A percentile compares a stretch with the other conserved stretches of the same genome.
Conservation (phyloP, 129 eudicot genomes). For the Chrysanthemum lavandulifolium region DNA sequence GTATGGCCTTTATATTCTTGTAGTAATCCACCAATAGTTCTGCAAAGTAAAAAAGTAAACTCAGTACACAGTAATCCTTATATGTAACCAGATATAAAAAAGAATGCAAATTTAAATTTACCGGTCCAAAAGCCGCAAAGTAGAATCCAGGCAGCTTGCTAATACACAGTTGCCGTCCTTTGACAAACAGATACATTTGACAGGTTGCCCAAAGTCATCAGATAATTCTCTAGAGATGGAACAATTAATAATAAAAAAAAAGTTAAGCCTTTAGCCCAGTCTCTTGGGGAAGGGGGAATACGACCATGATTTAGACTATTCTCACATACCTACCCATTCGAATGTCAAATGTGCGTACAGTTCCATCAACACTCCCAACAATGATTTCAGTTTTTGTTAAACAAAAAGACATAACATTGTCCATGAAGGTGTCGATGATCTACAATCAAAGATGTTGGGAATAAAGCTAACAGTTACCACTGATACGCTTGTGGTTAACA, state of each 20-base stretch:
- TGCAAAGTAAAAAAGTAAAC: conserved; percentile 32
- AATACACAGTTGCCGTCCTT: conserved; percentile 90
- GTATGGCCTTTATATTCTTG: conserved; percentile 97
- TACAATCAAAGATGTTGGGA: conserved; percentile 27
- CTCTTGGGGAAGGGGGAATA: not conserved
- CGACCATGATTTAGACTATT: conserved; percentile 3
- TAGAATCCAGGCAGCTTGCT: conserved; percentile 95
- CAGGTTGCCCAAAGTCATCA: conserved; percentile 90
- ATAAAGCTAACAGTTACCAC: too few species aligned
- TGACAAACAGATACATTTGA: conserved; percentile 83
- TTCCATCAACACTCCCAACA: conserved; percentile 99
- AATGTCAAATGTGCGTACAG: conserved; percentile 94
- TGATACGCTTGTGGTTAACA: too few species aligned
- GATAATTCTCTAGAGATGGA: conserved; percentile 67
- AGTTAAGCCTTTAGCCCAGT: not conserved
- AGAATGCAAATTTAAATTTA: conserved; percentile 19
- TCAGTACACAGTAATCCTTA: conserved; percentile 15
- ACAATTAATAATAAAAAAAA: not conserved
- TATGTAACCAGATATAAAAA: conserved; percentile 9
- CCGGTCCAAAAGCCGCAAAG: conserved; percentile 92
- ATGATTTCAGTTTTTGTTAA: conserved; percentile 85
- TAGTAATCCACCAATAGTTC: conserved; percentile 84
- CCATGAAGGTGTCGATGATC: conserved; percentile 81
- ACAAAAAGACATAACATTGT: conserved; percentile 95
- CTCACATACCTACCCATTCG: conserved; percentile 89